Evolutionary conservation across 805 yeast species (phyloP).

Genomic region (Cyberlindnera meyerae): DNA sequence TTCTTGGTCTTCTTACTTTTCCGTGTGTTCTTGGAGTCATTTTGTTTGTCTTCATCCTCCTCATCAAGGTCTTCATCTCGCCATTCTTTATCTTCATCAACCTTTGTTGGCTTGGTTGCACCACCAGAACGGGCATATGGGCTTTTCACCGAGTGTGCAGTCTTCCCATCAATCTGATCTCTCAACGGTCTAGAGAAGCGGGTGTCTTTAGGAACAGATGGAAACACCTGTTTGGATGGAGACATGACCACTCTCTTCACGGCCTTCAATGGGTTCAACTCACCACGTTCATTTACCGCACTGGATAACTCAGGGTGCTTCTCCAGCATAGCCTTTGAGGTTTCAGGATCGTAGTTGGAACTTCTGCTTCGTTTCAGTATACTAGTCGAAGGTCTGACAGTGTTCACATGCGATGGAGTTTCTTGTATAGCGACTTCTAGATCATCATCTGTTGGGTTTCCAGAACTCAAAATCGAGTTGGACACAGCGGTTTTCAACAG

Average conservation of each 20-base stretch:
- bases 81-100: slow-evolving; percentile 15
- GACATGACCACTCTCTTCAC: slow-evolving; percentile 31
- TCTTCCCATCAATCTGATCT: slow-evolving; percentile 21
- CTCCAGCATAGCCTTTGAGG: slow-evolving; percentile 15
- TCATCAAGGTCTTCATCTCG: slow-evolving; percentile 15
- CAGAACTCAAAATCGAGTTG: slow-evolving; percentile 2
- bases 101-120: slow-evolving; percentile 5
- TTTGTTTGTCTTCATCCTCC: neutral
- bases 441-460: slow-evolving; percentile 1
- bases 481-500: slow-evolving; percentile 6
- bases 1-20: slow-evolving; percentile 4
- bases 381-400: slow-evolving; percentile 15
- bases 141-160: slow-evolving; percentile 10
- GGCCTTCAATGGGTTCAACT: slow-evolving; percentile 30
- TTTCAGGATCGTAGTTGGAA: slow-evolving; percentile 18
- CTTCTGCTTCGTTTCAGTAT: slow-evolving; percentile 21
- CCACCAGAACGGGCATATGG: slow-evolving; percentile 18
- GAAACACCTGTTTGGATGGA: slow-evolving; percentile 28
- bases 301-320: slow-evolving; percentile 21
- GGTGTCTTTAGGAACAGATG: slow-evolving; percentile 4
- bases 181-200: slow-evolving; percentile 23
- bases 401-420: slow-evolving; percentile 10
- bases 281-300: slow-evolving; percentile 23
- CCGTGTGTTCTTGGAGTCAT: slow-evolving; percentile 4
- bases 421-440: slow-evolving; percentile 1